Evolutionary conservation across 257 asterid species (phyloP), one percentile per base, ranked within the genome.

Genomic region (Gynochthodes officinalis): DNA sequence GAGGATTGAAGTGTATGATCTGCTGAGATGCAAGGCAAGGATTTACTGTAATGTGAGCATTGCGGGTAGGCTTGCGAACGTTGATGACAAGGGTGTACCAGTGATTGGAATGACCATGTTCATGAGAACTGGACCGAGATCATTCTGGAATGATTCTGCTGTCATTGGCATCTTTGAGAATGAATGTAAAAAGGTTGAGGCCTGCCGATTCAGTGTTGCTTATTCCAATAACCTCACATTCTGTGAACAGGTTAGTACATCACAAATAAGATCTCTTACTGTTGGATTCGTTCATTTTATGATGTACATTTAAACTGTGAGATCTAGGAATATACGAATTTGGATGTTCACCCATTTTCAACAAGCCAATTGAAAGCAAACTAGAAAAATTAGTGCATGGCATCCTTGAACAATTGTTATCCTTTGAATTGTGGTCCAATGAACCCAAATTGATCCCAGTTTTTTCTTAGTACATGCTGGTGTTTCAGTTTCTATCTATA

Each of bases 11-110:
- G 87, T 78, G 48, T 90, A 84, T 72, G 96, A 90, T 79, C 55
- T 85, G 71, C 70, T 90, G 69, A 83, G 95, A 78, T 90, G 90
- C 49, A 83, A 75, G 75, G 82, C 96, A 9, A 86, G 96, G 77
- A 64, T 69, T 67, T 77, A 81, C 30, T 90, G 95, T 59, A 71
- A 80, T 1, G 85, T 84, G 50, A 83, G 87, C 40, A 21, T 62
- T 7, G 48, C 64, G 43, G 75, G 74, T 35, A 71, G 69, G 39
- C 9, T 27, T 28, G 23, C 37, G 9, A 72, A 62, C 19, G 70
- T 39, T 5, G 54, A n/a, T 14, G 72, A 25, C 1, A 62, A 69
- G 64, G 80, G 78, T n/a, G 62, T 69, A 75, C 69, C 80, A 23
- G 70, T 49, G 74, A 83, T 90, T 30, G 90, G 90, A 55, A 73